These are phyloP conservation scores for Glarea lozoyensis DNA, from an alignment of 495 filamentous ascomycete genomes.

Conservation along the genomic window DNA sequence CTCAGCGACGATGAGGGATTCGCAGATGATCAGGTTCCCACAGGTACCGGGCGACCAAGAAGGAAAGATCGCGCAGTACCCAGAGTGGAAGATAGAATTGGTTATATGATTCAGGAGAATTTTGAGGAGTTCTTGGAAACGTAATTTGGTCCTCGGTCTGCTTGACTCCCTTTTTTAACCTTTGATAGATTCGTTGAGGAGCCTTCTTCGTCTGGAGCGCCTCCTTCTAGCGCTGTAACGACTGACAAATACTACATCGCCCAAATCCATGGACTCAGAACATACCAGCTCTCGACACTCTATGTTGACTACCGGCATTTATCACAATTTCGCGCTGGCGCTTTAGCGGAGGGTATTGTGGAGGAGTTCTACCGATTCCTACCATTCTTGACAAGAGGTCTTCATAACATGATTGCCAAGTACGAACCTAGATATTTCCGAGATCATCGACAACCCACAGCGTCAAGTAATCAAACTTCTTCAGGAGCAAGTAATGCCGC, in stretches of 20 bases:
- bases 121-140: constrained; percentile 87
- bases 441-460: constrained; percentile 71
- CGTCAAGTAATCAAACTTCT: constrained; percentile 50
- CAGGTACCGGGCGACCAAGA: constrained; percentile 45
- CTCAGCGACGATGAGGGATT: constrained; percentile 58
- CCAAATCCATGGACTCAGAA: constrained; percentile 83
- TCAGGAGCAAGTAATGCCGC: constrained; percentile 59
- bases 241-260: constrained; percentile 95
- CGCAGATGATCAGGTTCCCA: constrained; percentile 45
- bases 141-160: constrained; percentile 32
- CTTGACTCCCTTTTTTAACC: constrained; percentile 1
- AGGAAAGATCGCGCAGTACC: constrained; percentile 61
- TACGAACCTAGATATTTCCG: constrained; percentile 91
- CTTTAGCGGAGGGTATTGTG: constrained; percentile 74
- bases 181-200: constrained; percentile 62
- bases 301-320: constrained; percentile 96
- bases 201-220: constrained; percentile 59
- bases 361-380: constrained; percentile 91
- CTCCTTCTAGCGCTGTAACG: constrained; percentile 61
- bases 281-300: constrained; percentile 83
- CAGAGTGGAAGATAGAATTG: constrained; percentile 78
- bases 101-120: constrained; percentile 71
- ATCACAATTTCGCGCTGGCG: constrained; percentile 56
- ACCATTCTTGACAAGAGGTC: constrained; percentile 79
- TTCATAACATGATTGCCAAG: constrained; percentile 90